Evolutionary conservation across 305 asterid genomes (phyloP).

Genomic region (Fraxinus baroniana): DNA sequence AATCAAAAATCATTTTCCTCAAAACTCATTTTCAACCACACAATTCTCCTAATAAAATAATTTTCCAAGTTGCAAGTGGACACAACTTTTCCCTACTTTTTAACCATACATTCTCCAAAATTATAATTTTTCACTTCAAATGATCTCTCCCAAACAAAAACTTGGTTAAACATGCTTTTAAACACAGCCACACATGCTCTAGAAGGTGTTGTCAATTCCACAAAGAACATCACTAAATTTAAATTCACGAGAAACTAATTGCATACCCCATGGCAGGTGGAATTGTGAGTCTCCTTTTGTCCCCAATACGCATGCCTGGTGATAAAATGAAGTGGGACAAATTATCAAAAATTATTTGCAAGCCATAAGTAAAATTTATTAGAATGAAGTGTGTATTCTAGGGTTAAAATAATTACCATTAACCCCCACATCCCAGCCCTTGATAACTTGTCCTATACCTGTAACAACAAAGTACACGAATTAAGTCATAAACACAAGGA

Average conservation of each 20-base stretch:
- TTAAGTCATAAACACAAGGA: constrained; percentile 14
- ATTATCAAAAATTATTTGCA: neutral
- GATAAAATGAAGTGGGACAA: constrained; percentile 20
- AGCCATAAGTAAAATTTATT: neutral
- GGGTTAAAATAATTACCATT: constrained; percentile 48
- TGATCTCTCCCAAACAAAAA: neutral
- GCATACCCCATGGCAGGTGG: constrained; percentile 84
- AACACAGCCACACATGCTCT: neutral
- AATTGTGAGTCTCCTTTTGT: neutral
- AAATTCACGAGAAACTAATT: neutral
- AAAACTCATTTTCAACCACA: neutral
- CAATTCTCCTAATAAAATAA: too few relatives aligned
- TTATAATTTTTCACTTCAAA: neutral
- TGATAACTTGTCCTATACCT: constrained; percentile 90
- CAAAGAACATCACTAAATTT: neutral
- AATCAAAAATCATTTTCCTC: neutral
- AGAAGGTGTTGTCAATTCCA: neutral
- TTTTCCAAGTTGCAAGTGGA: neutral
- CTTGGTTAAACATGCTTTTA: neutral
- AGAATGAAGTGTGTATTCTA: neutral
- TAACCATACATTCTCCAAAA: neutral
- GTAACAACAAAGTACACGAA: constrained; percentile 25
- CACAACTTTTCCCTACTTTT: neutral
- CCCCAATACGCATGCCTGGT: constrained; percentile 31
- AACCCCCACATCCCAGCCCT: constrained; percentile 98